These are phyloP conservation scores for Pseudoneurospora amorphoporcata DNA, from an alignment of 495 filamentous ascomycete species.

Conservation along the genomic window DNA sequence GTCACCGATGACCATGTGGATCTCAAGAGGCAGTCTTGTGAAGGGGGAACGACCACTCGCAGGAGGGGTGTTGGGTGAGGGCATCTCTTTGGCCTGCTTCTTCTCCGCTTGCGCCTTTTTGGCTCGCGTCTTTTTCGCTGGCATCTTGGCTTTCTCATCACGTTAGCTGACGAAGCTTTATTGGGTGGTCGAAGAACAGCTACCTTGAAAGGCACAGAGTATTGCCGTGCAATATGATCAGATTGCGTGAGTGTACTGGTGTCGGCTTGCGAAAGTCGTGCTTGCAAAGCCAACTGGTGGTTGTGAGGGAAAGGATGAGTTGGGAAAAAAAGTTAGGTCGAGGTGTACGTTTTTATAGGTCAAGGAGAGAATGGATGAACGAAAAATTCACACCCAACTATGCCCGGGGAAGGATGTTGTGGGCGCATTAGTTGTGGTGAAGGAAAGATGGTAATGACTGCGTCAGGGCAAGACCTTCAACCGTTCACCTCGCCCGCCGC, in stretches of 20 bases:
- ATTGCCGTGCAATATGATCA: not conserved
- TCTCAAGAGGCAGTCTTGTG: not conserved
- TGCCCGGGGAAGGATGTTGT: not conserved
- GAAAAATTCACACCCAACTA: not conserved
- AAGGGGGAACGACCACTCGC: not conserved
- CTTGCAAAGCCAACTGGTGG: not conserved
- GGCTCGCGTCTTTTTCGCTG: not conserved
- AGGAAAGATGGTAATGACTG: not conserved
- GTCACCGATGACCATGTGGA: not conserved
- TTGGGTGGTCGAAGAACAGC: not conserved
- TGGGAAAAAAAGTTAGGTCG: not conserved
- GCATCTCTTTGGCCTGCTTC: not conserved
- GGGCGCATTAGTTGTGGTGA: not conserved
- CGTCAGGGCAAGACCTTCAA: not conserved
- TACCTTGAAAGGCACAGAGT: not conserved
- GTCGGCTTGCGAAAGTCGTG: not conserved
- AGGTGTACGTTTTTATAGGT: not conserved
- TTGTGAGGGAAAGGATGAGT: not conserved
- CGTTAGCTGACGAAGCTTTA: not conserved
- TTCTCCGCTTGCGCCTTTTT: not conserved
- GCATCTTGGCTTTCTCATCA: not conserved
- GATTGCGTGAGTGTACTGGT: not conserved
- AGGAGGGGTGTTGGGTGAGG: not conserved
- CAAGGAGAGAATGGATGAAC: not conserved
- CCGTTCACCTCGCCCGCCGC: not conserved